Base-by-base conservation (phyloP, 2,329 filamentous ascomycete genomes). In the Penicillium sp. region DNA sequence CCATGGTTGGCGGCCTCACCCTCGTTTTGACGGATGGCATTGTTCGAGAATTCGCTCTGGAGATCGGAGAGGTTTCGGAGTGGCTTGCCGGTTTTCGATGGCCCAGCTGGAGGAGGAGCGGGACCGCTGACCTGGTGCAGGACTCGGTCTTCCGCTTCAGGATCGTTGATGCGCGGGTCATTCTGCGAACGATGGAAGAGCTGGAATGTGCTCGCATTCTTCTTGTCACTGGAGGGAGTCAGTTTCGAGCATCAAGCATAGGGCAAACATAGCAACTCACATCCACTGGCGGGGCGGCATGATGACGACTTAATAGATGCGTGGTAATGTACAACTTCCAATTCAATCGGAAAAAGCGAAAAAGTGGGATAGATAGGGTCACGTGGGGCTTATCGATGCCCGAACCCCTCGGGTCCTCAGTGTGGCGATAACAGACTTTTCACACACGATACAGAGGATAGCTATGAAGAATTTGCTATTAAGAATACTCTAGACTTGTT, bases 131-230 rank as follows among this genome's bases (percentile, higher is more conserved):
- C 78, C 65, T 84, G 91, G 72, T 95, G 90, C 63, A 99, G 86
- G 71, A 99, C 89, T 86, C 96, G 95, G 65, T 91, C 88, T 49
- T 93, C 90, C 54, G 91, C 93, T 69, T 88, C 84, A 68, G 89
- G 84, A 80, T 99, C 93, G 83, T 99, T 90, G 74, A 99, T 97
- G 68, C 93, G 86, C 47, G 96, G 95, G 76, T 99, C 95, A 86
- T 97, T 91, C 78, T 99, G 96, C 33, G 93, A 91, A 71, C 95
- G 91, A 79, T 97, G 91, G 68, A 98, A 91, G 73, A 99, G 90
- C 67, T 90, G 89, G 78, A 96, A 98, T 78, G 93, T 95, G 74
- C 90, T 90, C 67, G 95, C 93, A 59, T 85, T 89, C 78, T 96
- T 96, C 81, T 96, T 97, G 81, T 97, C 85, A 66, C 86, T 88